Conservation (phyloP, 2,329 filamentous ascomycete genomes). For the Aspergillus sclerotialis region DNA sequence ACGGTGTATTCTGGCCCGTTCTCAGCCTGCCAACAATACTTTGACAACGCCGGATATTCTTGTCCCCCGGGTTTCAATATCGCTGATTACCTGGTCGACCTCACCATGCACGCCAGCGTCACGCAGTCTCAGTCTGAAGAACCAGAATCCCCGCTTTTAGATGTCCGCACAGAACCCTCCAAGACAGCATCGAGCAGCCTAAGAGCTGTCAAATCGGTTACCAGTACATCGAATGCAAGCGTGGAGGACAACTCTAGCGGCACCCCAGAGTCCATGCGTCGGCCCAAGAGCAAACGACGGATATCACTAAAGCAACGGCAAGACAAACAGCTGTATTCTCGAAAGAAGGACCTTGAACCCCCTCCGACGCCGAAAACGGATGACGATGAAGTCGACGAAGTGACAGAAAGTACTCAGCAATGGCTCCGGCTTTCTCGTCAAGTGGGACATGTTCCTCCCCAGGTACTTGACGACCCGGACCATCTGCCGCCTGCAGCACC, state of each 20-base stretch:
- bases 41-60: slow-evolving; percentile 82
- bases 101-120: slow-evolving; percentile 88
- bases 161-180: slow-evolving; percentile 52
- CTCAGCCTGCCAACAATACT: slow-evolving; percentile 80
- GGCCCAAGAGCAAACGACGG: slow-evolving; percentile 63
- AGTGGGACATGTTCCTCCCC: slow-evolving; percentile 48
- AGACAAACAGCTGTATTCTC: slow-evolving; percentile 82
- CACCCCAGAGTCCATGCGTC: slow-evolving; percentile 53
- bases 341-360: slow-evolving; percentile 58
- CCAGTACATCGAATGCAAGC: slow-evolving; percentile 72
- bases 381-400: slow-evolving; percentile 52
- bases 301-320: slow-evolving; percentile 80
- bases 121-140: slow-evolving; percentile 50
- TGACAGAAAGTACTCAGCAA: slow-evolving; percentile 46
- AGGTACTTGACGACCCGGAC: slow-evolving; percentile 63
- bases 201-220: slow-evolving; percentile 80
- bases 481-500: slow-evolving; percentile 53
- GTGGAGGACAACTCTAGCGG: slow-evolving; percentile 59
- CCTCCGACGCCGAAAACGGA: slow-evolving; percentile 56
- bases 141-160: slow-evolving; percentile 46
- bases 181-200: slow-evolving; percentile 79
- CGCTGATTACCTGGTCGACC: slow-evolving; percentile 91
- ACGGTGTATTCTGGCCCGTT: slow-evolving; percentile 94
- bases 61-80: slow-evolving; percentile 98
- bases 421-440: slow-evolving; percentile 55